phyloP scores from a whole-genome alignment of 306 rosid genomes.

The Inga leiocalycina region DNA sequence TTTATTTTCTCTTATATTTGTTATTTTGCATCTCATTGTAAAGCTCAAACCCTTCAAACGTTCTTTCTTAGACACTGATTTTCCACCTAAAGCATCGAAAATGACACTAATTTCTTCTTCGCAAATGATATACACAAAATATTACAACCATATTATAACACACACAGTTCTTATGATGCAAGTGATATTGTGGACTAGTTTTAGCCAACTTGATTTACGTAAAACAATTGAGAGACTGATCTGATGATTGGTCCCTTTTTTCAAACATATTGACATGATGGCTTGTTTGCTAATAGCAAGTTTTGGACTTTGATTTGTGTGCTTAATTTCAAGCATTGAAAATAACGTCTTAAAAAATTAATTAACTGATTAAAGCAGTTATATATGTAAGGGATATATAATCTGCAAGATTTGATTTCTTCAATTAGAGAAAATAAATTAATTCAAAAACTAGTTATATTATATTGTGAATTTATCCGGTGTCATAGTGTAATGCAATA shows the following conservation, averaged over 20 bases:
- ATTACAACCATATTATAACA: too few relatives aligned
- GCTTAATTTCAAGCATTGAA: background rate
- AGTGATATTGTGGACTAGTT: background rate
- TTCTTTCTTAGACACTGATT: background rate
- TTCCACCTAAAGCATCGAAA: too few relatives aligned
- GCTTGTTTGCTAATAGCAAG: background rate
- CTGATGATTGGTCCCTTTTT: background rate
- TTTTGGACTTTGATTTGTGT: background rate
- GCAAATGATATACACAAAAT: background rate
- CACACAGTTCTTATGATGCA: background rate
- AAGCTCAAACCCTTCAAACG: background rate
- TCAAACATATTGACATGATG: background rate
- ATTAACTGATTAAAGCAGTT: background rate
- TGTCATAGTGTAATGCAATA: background rate
- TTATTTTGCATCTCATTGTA: too few relatives aligned
- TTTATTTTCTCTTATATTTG: too few relatives aligned
- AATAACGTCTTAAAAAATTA: background rate
- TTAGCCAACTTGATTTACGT: background rate
- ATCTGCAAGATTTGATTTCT: too few relatives aligned
- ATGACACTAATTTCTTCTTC: background rate
- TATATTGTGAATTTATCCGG: background rate
- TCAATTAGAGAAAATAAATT: background rate
- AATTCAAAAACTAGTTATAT: background rate
- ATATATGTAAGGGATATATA: too few relatives aligned
- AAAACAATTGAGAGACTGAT: background rate